phyloP scores from a whole-genome alignment of 139 green algal species.

The Eudorina sp. region DNA sequence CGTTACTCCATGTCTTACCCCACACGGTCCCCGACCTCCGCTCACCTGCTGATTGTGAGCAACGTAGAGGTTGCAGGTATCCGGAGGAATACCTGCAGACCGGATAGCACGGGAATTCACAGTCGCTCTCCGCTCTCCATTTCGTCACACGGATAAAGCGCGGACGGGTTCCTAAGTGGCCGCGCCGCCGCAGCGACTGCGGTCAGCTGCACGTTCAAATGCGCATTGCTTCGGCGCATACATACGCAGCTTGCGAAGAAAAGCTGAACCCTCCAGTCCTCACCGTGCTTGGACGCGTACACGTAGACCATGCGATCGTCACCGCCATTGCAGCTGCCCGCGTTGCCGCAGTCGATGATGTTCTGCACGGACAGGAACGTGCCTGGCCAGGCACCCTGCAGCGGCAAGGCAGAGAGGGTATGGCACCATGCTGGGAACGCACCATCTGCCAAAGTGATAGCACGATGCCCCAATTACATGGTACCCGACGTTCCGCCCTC shows the following conservation, averaged over 20 bases:
- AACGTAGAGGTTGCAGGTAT: conserved; percentile 92
- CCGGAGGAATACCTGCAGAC: conserved; percentile 77
- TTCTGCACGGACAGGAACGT: conserved; percentile 73
- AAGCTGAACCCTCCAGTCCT: conserved; percentile 57
- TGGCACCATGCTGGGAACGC: not conserved
- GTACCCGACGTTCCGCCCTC: no score
- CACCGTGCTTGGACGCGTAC: conserved; percentile 69
- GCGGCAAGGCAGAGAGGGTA: no score
- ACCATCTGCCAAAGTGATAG: no score
- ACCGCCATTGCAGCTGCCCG: conserved; percentile 83
- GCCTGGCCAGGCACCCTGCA: conserved; percentile 69
- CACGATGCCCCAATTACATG: no score
- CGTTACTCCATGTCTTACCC: no score
- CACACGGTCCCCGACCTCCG: not conserved
- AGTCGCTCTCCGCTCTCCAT: not conserved
- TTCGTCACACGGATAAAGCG: no score
- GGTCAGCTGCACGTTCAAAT: no score
- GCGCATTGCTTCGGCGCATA: no score
- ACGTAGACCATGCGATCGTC: conserved; percentile 67
- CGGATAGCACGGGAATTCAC: not conserved
- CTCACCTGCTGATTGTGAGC: conserved; percentile 70
- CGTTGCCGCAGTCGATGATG: conserved; percentile 89
- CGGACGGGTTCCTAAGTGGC: no score
- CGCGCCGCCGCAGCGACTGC: no score
- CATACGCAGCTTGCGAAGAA: no score